phyloP scores from a whole-genome alignment of 331 rosid species.

The Prunus yedoensis region DNA sequence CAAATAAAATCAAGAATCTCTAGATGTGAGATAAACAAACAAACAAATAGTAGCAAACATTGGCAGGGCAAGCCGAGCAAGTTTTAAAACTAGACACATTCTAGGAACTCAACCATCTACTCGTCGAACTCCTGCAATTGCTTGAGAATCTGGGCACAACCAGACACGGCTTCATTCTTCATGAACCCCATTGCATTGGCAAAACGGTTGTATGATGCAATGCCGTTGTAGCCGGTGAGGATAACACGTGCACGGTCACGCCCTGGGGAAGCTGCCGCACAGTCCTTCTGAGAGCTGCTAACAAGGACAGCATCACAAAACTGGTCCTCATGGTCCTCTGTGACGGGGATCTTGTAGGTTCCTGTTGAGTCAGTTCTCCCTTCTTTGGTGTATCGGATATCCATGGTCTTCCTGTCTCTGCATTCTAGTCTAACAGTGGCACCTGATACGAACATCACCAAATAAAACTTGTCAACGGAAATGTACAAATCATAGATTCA shows the following conservation, averaged over 20 bases:
- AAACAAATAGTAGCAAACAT: constrained; percentile 33
- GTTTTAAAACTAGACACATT: constrained; percentile 4
- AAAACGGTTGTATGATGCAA: constrained; percentile 48
- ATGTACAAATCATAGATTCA: neutral
- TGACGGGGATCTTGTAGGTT: constrained; percentile 44
- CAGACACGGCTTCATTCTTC: constrained; percentile 39
- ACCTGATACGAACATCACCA: constrained; percentile 32
- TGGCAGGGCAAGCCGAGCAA: constrained; percentile 22
- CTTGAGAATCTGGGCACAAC: constrained; percentile 62
- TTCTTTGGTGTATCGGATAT: constrained; percentile 47
- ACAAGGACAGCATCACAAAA: constrained; percentile 66
- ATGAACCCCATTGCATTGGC: constrained; percentile 75
- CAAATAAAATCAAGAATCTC: constrained; percentile 35
- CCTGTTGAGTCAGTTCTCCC: constrained; percentile 63
- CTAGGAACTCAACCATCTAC: constrained; percentile 28
- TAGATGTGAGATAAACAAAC: constrained; percentile 44
- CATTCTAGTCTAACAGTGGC: constrained; percentile 72
- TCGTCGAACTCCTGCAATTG: constrained; percentile 61
- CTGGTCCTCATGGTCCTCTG: constrained; percentile 66
- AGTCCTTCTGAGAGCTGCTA: constrained; percentile 52
- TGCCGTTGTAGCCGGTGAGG: constrained; percentile 78
- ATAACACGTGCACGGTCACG: constrained; percentile 81
- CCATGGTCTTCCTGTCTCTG: constrained; percentile 41
- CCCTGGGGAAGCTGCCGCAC: constrained; percentile 48
- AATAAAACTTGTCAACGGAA: neutral